These are phyloP conservation scores for Alternaria sp. DNA, from an alignment of 2,329 filamentous ascomycete species.

Conservation along the genomic window DNA sequence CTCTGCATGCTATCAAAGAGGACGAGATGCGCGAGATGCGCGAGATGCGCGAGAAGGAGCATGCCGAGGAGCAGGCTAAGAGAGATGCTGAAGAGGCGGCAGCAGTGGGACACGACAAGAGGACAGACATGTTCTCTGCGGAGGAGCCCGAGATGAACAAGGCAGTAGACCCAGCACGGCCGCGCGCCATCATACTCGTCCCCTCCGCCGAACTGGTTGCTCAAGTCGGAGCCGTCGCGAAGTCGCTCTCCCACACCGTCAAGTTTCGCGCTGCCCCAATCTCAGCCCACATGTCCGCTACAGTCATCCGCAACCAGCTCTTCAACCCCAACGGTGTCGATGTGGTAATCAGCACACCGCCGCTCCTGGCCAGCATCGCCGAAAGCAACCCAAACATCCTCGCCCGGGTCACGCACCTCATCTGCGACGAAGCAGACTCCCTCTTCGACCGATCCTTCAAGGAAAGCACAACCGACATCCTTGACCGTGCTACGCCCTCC, in stretches of 20 bases:
- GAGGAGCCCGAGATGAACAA: conserved; percentile 62
- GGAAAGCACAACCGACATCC: conserved; percentile 79
- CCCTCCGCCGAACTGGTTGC: conserved; percentile 91
- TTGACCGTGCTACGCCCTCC: conserved; percentile 82
- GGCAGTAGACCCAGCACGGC: conserved; percentile 78
- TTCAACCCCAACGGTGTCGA: conserved; percentile 86
- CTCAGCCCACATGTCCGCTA: conserved; percentile 77
- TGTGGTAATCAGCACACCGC: conserved; percentile 85
- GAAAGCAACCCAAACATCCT: conserved; percentile 91
- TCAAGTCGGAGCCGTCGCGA: conserved; percentile 83
- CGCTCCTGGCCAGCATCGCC: conserved; percentile 86
- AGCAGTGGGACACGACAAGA: conserved; percentile 36
- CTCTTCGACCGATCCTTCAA: conserved; percentile 93
- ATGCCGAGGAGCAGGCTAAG: conserved; percentile 58
- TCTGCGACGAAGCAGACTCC: conserved; percentile 96
- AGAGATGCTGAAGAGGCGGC: conserved; percentile 62
- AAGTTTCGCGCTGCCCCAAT: conserved; percentile 88
- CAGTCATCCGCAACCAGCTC: conserved; percentile 82
- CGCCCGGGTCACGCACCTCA: conserved; percentile 85
- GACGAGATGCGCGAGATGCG: conserved; percentile 67
- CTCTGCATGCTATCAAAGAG: conserved; percentile 83
- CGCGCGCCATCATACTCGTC: conserved; percentile 84
- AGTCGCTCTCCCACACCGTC: conserved; percentile 80
- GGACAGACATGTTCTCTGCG: conserved; percentile 66
- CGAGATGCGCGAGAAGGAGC: conserved; percentile 61